Base-by-base conservation (phyloP, 495 filamentous ascomycete species). In the Pseudoneurospora amorphoporcata region DNA sequence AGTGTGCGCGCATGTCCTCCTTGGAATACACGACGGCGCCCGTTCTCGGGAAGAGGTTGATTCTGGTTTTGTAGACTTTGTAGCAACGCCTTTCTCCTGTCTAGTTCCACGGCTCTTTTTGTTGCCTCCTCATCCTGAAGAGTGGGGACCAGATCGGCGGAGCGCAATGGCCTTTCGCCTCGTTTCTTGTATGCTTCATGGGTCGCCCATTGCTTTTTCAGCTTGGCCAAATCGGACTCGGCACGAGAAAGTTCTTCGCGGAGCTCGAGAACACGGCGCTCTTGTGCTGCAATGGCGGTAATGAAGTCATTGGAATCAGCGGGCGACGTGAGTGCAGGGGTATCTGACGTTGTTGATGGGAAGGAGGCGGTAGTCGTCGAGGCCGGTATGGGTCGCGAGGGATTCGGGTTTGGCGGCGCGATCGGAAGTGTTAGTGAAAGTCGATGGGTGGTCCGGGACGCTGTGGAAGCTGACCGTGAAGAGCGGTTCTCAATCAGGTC, bases 181-280 rank as follows among this genome's bases (percentile, higher is more conserved):
- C 89, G 86, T 82, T 95, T 95, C 84, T 88, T 94, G 43, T 88
- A 87, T 69, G 89, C 90, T 78, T 97, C 94, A 41, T 94, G 90
- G 35, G 84, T 80, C 3, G 91, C 87, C 92, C 93, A 90, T 77
- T 95, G 92, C 73, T 88, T 91, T 81, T 97, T 97, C 68, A 98
- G 83, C 72, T 83, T 88, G 40, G 84, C 81, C 72, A 99, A 83
- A 41, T 97, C 93, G 4, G 81, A 78, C 77, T 98, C 95, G 10
- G 95, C 94, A 70, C 89, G 90, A 8, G 83, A 80, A 14, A 99
- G 85, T 79, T 98, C 95, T 79, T 98, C 95, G 68, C 90, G 90
- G 39, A 98, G 84, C 83, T 98, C 95, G 53, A 99, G 83, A 7
- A 99, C 95, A 69, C 88, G 89, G n/a, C 95, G 89, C 79, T 99